A percentile compares a stretch with the other conserved stretches of the same genome.
Evolutionary conservation across 768 basidiomycete species (phyloP).

Genomic region (Myochromella boudieri): DNA sequence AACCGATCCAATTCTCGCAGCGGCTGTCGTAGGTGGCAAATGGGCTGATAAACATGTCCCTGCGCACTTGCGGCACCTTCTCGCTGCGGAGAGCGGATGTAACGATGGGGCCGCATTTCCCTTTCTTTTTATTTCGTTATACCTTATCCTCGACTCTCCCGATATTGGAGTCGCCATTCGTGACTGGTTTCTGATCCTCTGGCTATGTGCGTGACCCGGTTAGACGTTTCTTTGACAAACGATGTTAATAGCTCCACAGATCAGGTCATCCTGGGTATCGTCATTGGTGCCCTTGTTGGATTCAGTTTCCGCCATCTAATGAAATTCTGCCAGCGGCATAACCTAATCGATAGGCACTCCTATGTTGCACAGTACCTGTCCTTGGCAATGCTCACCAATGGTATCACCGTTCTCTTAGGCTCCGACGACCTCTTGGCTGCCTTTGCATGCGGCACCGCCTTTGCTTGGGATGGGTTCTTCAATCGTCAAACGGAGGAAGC

Average conservation of each 20-base stretch:
- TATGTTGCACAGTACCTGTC: constrained; percentile 92
- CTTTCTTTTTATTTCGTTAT: constrained; percentile 88
- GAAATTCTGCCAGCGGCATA: constrained; percentile 86
- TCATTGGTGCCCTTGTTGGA: constrained; percentile 76
- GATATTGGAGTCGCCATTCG: constrained; percentile 63
- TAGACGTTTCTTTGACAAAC: constrained; percentile 12
- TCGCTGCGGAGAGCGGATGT: constrained; percentile 82
- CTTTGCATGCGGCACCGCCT: constrained; percentile 93
- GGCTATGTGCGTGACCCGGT: constrained; percentile 66
- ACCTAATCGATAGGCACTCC: constrained; percentile 91
- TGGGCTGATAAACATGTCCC: constrained; percentile 98
- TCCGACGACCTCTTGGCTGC: constrained; percentile 94
- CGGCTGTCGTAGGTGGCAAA: constrained; percentile 91
- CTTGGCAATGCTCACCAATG: constrained; percentile 81
- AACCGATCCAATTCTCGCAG: constrained; percentile 92
- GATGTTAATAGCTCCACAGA: constrained; percentile 43
- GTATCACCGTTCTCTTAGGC: constrained; percentile 80
- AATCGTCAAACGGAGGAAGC: constrained; percentile 93
- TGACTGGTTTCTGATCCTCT: constrained; percentile 86
- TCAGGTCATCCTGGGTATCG: constrained; percentile 72
- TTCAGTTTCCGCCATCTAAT: constrained; percentile 84
- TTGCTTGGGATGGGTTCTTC: constrained; percentile 96
- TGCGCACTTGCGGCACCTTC: constrained; percentile 66
- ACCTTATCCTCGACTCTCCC: constrained; percentile 70
- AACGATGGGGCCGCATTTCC: constrained; percentile 98